Base-by-base conservation (phyloP, 2,329 filamentous ascomycete species). In the Diaporthe ampelina region DNA sequence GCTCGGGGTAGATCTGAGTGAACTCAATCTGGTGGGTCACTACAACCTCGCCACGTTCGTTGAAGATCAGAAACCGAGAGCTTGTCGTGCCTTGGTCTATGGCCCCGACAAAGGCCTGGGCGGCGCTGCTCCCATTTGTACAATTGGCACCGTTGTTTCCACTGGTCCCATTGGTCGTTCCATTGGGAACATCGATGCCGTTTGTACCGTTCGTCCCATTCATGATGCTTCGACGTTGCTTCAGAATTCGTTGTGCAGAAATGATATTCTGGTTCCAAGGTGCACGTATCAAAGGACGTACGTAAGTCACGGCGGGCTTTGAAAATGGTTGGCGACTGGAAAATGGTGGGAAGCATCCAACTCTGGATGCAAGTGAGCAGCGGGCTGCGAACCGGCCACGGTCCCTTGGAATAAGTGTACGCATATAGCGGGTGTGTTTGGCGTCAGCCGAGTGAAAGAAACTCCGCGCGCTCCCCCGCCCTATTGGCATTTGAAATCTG, bases 71-170 rank as follows among this genome's bases (percentile, higher is more conserved):
- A 84, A 98, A 98, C 48, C 95, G 91, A 52, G 95, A 94, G 76
- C 94, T 96, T 50, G 95, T 98, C 19, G 95, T 98, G 74, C 95
- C 95, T 80, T 97, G 94, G 81, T 98, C 95, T 81, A 98, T 95
- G 78, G 94, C 94, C 75, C 95, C 95, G 75, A 97, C 92, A 80
- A 94, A 97, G n/a, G 48, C 21, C 29, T 68, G 29, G 45, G 45
- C 3, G n/a, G 48, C 32, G 37, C 11, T 26, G 37, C 13, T 29
- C 15, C 48, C 63, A 26, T 68, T 52, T 52, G 26, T 48, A 11
- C 29, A 29, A 37, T 67, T 52, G 1, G 45, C 7, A 43, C 11
- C 63, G 15, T 68, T 52, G 50, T 17, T 45, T 6, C 43, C 43
- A 35, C 50, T 50, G 1, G 45, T 29, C 0, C 43, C 61, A 6